Conservation (phyloP, 495 filamentous ascomycete species). For the Penicillium desertorum region DNA sequence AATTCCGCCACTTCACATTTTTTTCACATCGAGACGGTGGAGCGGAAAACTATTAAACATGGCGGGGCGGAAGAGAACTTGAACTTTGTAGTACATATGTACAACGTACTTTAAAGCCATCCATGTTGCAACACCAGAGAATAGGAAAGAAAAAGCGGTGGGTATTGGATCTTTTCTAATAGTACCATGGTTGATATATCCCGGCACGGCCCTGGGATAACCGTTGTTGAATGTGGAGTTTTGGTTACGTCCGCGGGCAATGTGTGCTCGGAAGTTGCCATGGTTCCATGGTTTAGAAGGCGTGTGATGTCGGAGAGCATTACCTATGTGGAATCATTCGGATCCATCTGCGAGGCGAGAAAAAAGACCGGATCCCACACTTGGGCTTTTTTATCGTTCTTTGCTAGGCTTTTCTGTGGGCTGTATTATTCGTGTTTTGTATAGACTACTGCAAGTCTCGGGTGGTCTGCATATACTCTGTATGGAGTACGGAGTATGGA, state of each 20-base stretch:
- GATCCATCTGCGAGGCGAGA: constrained; percentile 8
- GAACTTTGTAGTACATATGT: neutral
- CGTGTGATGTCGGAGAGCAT: constrained; percentile 2
- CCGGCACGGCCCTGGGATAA: constrained; percentile 32
- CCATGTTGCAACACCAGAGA: neutral
- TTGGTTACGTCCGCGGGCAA: constrained; percentile 12
- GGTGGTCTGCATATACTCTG: neutral
- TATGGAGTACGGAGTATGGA: constrained; percentile 6
- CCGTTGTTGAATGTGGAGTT: constrained; percentile 30
- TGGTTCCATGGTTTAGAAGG: constrained; percentile 12
- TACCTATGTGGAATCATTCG: constrained; percentile 3
- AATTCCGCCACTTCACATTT: constrained; percentile 14
- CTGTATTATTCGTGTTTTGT: constrained; percentile 13
- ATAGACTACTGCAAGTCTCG: constrained; percentile 19
- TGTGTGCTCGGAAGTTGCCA: constrained; percentile 16
- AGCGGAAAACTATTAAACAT: constrained; percentile 19
- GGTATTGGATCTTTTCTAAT: neutral
- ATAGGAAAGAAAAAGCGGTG: neutral
- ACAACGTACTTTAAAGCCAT: neutral
- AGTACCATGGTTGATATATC: constrained; percentile 24
- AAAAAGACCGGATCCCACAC: constrained; percentile 7
- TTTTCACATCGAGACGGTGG: constrained; percentile 27
- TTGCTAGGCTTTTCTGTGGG: neutral
- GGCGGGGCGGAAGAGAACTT: constrained; percentile 19
- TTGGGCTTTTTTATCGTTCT: constrained; percentile 1